Evolutionary conservation across 2,329 filamentous ascomycete genomes (phyloP).

Genomic region (Colletotrichum tabaci): DNA sequence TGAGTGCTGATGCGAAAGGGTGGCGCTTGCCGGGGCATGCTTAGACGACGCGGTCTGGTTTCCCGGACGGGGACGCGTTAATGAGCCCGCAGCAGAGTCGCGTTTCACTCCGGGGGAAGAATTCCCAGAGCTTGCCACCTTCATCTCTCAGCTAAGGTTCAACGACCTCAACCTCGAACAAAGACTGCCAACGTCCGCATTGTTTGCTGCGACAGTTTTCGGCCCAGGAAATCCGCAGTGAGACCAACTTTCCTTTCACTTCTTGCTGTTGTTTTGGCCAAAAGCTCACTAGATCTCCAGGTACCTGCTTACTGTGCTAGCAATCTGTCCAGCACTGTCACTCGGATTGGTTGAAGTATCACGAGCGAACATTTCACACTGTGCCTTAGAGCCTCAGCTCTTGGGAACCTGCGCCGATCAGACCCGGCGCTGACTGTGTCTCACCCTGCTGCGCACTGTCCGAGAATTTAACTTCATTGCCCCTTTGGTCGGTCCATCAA

Average conservation of each 20-base stretch:
- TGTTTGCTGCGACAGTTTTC: not conserved
- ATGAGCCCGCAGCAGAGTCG: slow-evolving; percentile 34
- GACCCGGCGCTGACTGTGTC: slow-evolving; percentile 15
- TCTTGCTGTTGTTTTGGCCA: not conserved
- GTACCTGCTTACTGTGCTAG: slow-evolving; percentile 32
- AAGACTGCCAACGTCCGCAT: slow-evolving; percentile 1
- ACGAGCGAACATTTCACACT: slow-evolving; percentile 9
- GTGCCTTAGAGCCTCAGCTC: not conserved
- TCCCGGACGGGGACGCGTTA: slow-evolving; percentile 35
- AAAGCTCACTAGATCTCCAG: slow-evolving; percentile 8
- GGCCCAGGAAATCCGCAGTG: not conserved
- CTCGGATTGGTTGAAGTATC: slow-evolving; percentile 27
- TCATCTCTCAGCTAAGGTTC: slow-evolving; percentile 15
- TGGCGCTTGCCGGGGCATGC: slow-evolving; percentile 17
- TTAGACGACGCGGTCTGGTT: slow-evolving; percentile 29
- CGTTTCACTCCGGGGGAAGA: slow-evolving; percentile 35
- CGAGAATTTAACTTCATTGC: slow-evolving; percentile 41
- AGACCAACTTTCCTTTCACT: slow-evolving; percentile 6
- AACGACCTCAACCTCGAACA: not conserved
- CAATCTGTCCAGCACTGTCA: slow-evolving; percentile 25
- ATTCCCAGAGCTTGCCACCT: slow-evolving; percentile 29
- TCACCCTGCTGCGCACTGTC: slow-evolving; percentile 30
- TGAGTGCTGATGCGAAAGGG: not conserved
- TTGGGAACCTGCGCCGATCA: not conserved
- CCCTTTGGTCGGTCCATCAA: slow-evolving; percentile 29